A percentile compares a stretch with the other conserved stretches of the same genome.
phyloP scores from a whole-genome alignment of 345 rosid genomes.

The Syzygium aqueum region DNA sequence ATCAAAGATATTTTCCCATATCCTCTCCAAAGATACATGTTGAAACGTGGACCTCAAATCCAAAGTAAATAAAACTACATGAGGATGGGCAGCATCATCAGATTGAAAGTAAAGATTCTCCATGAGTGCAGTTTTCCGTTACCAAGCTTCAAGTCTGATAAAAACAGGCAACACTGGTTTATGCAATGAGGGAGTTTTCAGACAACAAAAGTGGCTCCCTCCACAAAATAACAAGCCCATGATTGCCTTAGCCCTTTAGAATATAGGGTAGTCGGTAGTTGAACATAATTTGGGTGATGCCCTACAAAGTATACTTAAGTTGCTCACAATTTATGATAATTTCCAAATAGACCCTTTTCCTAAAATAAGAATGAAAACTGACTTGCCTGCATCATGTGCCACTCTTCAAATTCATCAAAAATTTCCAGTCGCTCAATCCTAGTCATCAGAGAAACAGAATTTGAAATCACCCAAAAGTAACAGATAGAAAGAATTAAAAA shows the following conservation, averaged over 20 bases:
- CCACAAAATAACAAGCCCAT: background rate
- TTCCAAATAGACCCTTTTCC: background rate
- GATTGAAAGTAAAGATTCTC: background rate
- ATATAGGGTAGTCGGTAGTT: background rate
- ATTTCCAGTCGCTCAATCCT: conserved; percentile 90
- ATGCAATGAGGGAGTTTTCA: background rate
- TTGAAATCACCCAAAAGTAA: background rate
- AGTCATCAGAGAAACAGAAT: conserved; percentile 12
- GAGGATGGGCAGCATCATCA: background rate
- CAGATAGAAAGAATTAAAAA: background rate
- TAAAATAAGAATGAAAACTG: conserved; percentile 1
- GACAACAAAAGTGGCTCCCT: background rate
- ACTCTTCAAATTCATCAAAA: conserved; percentile 96
- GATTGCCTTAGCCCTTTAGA: background rate
- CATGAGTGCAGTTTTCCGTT: background rate
- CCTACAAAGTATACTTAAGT: background rate
- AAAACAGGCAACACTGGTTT: background rate
- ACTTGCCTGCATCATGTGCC: conserved; percentile 99
- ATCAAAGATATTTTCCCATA: background rate
- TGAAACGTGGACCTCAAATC: background rate
- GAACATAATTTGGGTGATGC: background rate
- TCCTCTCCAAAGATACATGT: background rate
- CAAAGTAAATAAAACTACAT: background rate
- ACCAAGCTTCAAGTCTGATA: background rate
- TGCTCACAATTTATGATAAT: background rate